These are phyloP conservation scores for Pseudovirgaria hyperparasitica DNA, from an alignment of 2,329 filamentous ascomycete species.

Conservation along the genomic window DNA sequence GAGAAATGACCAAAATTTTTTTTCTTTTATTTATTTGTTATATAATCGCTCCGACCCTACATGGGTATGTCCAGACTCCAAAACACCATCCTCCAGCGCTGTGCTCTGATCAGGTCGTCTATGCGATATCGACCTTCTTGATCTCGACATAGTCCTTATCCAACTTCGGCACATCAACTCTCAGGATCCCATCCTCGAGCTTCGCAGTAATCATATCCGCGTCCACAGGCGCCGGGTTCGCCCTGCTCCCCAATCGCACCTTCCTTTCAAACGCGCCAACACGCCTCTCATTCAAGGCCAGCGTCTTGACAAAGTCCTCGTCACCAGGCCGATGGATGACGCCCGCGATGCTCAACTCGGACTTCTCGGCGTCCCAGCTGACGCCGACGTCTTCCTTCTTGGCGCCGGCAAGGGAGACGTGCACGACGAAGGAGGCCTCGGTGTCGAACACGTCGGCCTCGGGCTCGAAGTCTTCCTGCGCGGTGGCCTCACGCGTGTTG, in stretches of 20 bases:
- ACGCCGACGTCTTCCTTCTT: conserved; percentile 68
- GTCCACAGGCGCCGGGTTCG: conserved; percentile 50
- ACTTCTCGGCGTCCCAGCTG: conserved; percentile 60
- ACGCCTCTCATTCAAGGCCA: conserved; percentile 54
- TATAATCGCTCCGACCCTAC: conserved; percentile 4
- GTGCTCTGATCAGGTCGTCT: conserved; percentile 8
- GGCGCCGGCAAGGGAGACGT: conserved; percentile 62
- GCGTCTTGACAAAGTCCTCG: conserved; percentile 51
- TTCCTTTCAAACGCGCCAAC: conserved; percentile 64
- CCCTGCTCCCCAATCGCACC: conserved; percentile 45
- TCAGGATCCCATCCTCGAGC: conserved; percentile 65
- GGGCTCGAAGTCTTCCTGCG: conserved; percentile 39
- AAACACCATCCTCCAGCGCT: not conserved
- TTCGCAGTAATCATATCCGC: conserved; percentile 56
- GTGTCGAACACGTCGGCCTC: conserved; percentile 68
- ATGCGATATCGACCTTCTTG: conserved; percentile 39
- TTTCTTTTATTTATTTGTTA: not conserved
- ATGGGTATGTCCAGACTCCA: conserved; percentile 3
- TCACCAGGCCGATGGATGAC: conserved; percentile 60
- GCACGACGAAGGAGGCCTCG: conserved; percentile 47
- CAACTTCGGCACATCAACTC: conserved; percentile 64
- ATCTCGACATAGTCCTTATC: conserved; percentile 51
- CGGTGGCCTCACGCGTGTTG: conserved; percentile 9
- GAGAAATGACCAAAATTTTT: conserved; percentile 4
- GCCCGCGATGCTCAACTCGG: conserved; percentile 53